These are phyloP conservation scores for Musa troglodytarum DNA, from an alignment of 176 grass and related monocot species.

Conservation along the genomic window DNA sequence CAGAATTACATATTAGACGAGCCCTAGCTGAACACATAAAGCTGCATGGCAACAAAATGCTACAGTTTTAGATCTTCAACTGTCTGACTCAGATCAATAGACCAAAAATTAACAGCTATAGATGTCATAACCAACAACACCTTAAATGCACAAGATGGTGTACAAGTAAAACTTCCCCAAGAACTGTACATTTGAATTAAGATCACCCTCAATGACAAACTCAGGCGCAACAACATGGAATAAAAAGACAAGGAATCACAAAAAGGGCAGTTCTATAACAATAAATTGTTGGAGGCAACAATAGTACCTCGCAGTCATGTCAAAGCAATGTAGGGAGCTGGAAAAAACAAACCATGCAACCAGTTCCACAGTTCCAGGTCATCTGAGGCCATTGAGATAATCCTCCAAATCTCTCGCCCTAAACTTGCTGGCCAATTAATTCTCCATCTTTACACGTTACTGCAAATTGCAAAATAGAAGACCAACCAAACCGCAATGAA, in stretches of 20 bases:
- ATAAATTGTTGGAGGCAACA: background rate
- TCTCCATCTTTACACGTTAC: constrained; percentile 56
- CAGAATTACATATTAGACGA: too few relatives aligned
- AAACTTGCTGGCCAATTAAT: constrained; percentile 57
- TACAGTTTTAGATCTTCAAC: background rate
- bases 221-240: background rate
- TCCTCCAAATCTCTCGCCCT: constrained; percentile 63
- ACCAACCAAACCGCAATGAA: constrained; percentile 90
- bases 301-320: background rate
- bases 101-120: background rate
- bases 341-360: background rate
- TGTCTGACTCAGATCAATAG: background rate
- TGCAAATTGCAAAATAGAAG: constrained; percentile 70
- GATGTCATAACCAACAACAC: background rate
- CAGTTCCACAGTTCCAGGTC: constrained; percentile 1
- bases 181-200: constrained; percentile 2
- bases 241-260: background rate
- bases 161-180: background rate
- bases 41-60: background rate
- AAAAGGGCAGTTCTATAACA: background rate
- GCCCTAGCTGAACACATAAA: too few relatives aligned
- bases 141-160: background rate
- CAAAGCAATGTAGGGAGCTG: too few relatives aligned
- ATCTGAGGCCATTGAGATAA: constrained; percentile 48
- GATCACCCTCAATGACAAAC: background rate